These are phyloP conservation scores for Daldinia loculata DNA, from an alignment of 495 filamentous ascomycete species.

Conservation along the genomic window DNA sequence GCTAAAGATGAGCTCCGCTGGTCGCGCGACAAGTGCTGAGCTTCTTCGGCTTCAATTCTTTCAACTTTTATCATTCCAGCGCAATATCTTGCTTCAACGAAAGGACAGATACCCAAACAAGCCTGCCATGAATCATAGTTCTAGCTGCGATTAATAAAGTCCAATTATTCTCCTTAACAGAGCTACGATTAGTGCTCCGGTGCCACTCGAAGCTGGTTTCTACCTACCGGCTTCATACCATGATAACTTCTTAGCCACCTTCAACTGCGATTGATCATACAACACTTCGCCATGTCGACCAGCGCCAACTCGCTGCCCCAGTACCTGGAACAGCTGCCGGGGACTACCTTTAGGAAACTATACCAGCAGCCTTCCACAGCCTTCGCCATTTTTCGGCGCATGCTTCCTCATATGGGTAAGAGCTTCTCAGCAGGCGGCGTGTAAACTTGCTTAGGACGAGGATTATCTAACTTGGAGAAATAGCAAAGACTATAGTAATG, in stretches of 20 bases:
- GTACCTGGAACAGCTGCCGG: conserved; percentile 88
- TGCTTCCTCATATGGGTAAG: conserved; percentile 90
- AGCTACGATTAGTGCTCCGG: background rate
- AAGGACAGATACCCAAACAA: background rate
- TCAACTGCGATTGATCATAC: conserved; percentile 19
- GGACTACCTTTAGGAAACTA: conserved; percentile 84
- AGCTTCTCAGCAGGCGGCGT: conserved; percentile 4
- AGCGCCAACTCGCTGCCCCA: conserved; percentile 66
- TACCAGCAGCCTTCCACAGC: conserved; percentile 97
- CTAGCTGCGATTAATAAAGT: background rate
- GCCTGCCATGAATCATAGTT: background rate
- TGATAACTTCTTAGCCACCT: conserved; percentile 16
- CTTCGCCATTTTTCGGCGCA: conserved; percentile 94
- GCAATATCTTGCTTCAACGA: background rate
- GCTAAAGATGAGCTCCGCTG: background rate
- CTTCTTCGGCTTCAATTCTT: conserved; percentile 1
- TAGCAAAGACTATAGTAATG: conserved; percentile 96
- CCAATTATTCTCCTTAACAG: background rate
- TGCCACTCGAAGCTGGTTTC: background rate
- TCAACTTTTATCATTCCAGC: background rate
- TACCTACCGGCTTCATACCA: background rate
- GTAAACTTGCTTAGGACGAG: background rate
- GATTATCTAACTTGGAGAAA: conserved; percentile 25
- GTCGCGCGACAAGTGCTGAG: conserved; percentile 4
- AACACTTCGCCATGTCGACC: conserved; percentile 62